phyloP scores from a whole-genome alignment of 805 yeast species.

The Brettanomyces naardenensis region DNA sequence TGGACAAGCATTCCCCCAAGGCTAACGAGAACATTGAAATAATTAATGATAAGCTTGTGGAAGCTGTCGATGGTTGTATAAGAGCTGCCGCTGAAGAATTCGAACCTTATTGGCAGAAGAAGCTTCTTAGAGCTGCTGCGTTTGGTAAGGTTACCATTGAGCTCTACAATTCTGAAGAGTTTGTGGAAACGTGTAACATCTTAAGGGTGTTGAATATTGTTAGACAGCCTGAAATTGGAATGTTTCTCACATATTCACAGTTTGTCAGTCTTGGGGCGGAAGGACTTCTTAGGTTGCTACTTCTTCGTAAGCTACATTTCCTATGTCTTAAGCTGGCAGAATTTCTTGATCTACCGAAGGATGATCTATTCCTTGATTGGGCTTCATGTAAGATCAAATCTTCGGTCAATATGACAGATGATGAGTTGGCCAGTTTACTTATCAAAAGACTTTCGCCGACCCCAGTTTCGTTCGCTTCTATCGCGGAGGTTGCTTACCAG shows the following conservation, averaged over 20 bases:
- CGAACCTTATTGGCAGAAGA: conserved; percentile 73
- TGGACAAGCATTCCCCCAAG: conserved; percentile 63
- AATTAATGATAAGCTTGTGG: conserved; percentile 37
- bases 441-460: conserved; percentile 34
- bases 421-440: conserved; percentile 44
- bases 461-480: conserved; percentile 47
- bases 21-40: conserved; percentile 69
- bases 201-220: conserved; percentile 66
- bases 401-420: conserved; percentile 49
- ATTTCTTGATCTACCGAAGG: conserved; percentile 37
- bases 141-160: conserved; percentile 71
- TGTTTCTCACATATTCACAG: conserved; percentile 58
- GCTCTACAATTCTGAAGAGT: conserved; percentile 49
- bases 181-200: conserved; percentile 52
- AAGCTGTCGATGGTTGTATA: conserved; percentile 67
- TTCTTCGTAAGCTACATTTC: conserved; percentile 51
- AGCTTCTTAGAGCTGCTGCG: conserved; percentile 68
- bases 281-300: conserved; percentile 46
- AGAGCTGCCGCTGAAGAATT: conserved; percentile 73
- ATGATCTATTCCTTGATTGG: conserved; percentile 67
- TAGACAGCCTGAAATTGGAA: conserved; percentile 55
- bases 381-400: conserved; percentile 60
- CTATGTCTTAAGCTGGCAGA: conserved; percentile 57
- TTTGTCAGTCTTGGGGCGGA: conserved; percentile 45
- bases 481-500: conserved; percentile 60